phyloP scores from a whole-genome alignment of 495 filamentous ascomycete species.

The Chaetomium tenue region DNA sequence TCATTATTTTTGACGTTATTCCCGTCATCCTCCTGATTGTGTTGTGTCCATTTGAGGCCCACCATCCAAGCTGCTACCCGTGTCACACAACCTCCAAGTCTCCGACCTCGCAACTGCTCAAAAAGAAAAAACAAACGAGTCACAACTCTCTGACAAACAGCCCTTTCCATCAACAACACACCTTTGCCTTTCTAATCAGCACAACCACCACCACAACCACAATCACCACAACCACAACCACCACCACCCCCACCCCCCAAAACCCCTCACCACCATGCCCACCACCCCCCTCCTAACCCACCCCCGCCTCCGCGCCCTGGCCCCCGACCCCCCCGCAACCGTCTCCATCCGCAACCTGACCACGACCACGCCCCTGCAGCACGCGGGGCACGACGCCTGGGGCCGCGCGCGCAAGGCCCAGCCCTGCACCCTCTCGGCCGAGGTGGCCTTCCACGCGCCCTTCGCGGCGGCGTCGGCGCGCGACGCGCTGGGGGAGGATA shows the following conservation, averaged over 20 bases:
- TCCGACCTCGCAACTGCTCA: too few species aligned
- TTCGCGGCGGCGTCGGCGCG: constrained; percentile 48
- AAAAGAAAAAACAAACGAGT: too few species aligned
- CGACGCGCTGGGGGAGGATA: constrained; percentile 53
- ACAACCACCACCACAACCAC: too few species aligned
- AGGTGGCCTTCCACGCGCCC: constrained; percentile 45
- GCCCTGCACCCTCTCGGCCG: constrained; percentile 53
- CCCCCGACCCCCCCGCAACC: constrained; percentile 41
- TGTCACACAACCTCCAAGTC: too few species aligned
- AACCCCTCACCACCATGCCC: neutral
- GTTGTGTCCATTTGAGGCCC: too few species aligned
- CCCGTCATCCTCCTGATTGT: too few species aligned
- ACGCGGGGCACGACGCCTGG: constrained; percentile 56
- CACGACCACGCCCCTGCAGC: constrained; percentile 37
- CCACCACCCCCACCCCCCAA: neutral
- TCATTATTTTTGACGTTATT: too few species aligned
- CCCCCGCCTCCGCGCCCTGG: constrained; percentile 35
- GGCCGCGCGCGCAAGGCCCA: constrained; percentile 49
- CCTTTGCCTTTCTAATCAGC: too few species aligned
- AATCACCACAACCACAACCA: neutral
- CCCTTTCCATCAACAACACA: too few species aligned
- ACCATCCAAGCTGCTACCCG: too few species aligned
- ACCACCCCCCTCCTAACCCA: constrained; percentile 31
- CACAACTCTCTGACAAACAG: too few species aligned
- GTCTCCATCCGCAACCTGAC: constrained; percentile 54